Evolutionary conservation across 1,139 yeast genomes (phyloP).

Genomic region (Kurtzmaniella quercitrusa): DNA sequence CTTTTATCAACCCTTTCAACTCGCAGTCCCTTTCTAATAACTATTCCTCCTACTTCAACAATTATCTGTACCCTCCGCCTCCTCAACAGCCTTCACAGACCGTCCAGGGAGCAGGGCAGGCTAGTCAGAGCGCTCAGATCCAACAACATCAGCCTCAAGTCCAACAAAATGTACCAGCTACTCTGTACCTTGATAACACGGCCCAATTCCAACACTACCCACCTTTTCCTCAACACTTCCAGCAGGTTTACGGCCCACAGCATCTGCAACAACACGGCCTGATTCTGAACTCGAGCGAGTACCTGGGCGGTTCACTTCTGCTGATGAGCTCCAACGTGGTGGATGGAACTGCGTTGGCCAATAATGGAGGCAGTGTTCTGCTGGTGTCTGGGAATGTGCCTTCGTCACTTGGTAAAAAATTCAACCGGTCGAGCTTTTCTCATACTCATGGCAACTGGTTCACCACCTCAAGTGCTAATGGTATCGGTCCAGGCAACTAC

Average conservation of each 20-base stretch:
- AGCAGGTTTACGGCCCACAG: constrained; percentile 9
- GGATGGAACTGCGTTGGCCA: constrained; percentile 3
- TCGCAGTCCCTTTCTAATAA: constrained; percentile 5
- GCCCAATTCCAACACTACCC: constrained; percentile 8
- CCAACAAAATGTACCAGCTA: constrained; percentile 3
- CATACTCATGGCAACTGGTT: constrained; percentile 6
- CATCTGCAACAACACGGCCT: constrained; percentile 10
- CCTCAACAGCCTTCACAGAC: constrained; percentile 8
- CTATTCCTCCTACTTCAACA: constrained; percentile 8
- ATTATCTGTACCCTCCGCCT: constrained; percentile 11
- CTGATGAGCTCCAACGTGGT: constrained; percentile 10
- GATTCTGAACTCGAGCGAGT: constrained; percentile 12
- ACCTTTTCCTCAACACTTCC: constrained; percentile 14
- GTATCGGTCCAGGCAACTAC: constrained; percentile 5
- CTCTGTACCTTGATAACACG: constrained; percentile 2
- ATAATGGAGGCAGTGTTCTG: constrained; percentile 5
- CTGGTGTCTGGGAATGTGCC: constrained; percentile 5
- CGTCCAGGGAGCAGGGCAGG: constrained; percentile 1
- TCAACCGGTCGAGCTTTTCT: constrained; percentile 3
- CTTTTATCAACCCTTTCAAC: constrained; percentile 21
- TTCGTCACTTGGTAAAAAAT: constrained; percentile 5
- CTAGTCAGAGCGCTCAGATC: constrained; percentile 8
- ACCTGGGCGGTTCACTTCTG: constrained; percentile 13
- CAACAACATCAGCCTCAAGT: constrained; percentile 1
- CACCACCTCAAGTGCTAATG: constrained; percentile 5